These are phyloP conservation scores for Fusarium liriodendri DNA, from an alignment of 2,329 filamentous ascomycete species.

Conservation along the genomic window DNA sequence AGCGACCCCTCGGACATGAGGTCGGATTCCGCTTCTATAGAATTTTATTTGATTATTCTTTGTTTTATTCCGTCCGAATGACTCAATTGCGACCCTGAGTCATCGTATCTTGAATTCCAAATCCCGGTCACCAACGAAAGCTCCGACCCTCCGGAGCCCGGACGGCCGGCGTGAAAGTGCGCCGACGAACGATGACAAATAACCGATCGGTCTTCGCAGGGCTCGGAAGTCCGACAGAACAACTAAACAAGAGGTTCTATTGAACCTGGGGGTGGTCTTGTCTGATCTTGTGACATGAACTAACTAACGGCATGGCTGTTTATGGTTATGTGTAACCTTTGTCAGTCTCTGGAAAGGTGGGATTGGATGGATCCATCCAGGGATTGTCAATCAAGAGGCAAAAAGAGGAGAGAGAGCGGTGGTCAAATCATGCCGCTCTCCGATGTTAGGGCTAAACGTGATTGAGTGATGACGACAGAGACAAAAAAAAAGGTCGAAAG, in stretches of 20 bases:
- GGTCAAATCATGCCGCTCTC: not conserved
- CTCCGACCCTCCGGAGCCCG: not conserved
- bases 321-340: slow-evolving; percentile 20
- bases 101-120: not conserved
- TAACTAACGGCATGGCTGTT: not conserved
- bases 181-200: slow-evolving; percentile 1
- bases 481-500: not conserved
- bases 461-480: slow-evolving; percentile 32
- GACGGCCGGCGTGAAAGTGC: not conserved
- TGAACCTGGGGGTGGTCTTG: not conserved
- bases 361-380: not conserved
- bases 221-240: slow-evolving; percentile 3
- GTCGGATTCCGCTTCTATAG: slow-evolving; percentile 23
- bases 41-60: not conserved
- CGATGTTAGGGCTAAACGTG: slow-evolving; percentile 3
- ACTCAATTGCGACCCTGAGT: not conserved
- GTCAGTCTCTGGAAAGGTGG: not conserved
- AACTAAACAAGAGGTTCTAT: not conserved
- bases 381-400: not conserved
- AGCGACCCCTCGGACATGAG: slow-evolving; percentile 15
- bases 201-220: slow-evolving; percentile 3
- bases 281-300: not conserved
- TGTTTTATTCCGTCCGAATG: not conserved
- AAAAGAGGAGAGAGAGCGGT: not conserved
- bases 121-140: not conserved